These are phyloP conservation scores for Poterioochromonas sp. DNA, from an alignment of 352 stramenopile genomes.

Conservation along the genomic window DNA sequence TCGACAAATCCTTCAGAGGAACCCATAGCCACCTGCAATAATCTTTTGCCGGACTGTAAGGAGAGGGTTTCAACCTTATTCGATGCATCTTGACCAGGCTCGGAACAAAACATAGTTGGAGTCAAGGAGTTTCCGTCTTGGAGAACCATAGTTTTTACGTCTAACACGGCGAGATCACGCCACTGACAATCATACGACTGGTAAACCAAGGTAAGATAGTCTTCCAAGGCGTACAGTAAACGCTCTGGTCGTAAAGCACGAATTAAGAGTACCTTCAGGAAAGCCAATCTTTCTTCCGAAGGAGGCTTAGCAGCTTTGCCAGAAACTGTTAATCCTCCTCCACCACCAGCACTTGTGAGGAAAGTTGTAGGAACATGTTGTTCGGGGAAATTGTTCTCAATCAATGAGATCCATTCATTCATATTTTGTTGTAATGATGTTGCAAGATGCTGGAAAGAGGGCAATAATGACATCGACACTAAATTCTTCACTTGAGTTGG, in stretches of 20 bases:
- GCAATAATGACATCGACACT: constrained; percentile 51
- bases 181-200: constrained; percentile 70
- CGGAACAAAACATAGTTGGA: constrained; percentile 91
- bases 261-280: constrained; percentile 67
- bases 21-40: constrained; percentile 95
- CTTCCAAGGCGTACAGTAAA: constrained; percentile 64
- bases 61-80: constrained; percentile 89
- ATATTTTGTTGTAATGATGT: constrained; percentile 56
- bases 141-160: constrained; percentile 82
- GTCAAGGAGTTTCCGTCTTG: constrained; percentile 72
- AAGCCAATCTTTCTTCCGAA: constrained; percentile 39
- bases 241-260: constrained; percentile 74
- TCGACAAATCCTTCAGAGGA: constrained; percentile 87
- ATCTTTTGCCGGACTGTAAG: constrained; percentile 71
- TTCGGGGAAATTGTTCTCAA: constrained; percentile 63
- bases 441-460: constrained; percentile 65
- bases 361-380: constrained; percentile 51
- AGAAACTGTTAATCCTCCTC: no score
- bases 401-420: constrained; percentile 62
- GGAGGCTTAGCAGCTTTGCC: not conserved
- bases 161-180: constrained; percentile 76
- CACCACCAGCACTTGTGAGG: not conserved
- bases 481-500: constrained; percentile 39
- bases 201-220: constrained; percentile 67
- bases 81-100: constrained; percentile 93